phyloP scores from a whole-genome alignment of 2,329 filamentous ascomycete genomes.

The Aspergillus sp. region DNA sequence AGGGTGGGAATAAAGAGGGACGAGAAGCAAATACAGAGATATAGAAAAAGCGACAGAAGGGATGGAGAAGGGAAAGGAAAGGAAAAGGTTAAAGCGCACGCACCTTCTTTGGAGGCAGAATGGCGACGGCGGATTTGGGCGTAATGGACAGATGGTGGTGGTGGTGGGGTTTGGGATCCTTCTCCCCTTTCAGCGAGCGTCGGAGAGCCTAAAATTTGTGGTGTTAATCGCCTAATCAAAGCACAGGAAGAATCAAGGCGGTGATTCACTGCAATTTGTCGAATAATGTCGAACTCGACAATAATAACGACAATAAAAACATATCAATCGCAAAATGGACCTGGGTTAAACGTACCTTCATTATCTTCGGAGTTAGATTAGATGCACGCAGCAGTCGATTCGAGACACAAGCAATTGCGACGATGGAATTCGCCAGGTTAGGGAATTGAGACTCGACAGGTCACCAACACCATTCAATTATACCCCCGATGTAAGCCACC shows the following conservation, averaged over 20 bases:
- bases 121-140: conserved; percentile 82
- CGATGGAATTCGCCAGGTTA: neutral
- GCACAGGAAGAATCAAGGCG: conserved; percentile 5
- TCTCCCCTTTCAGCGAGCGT: conserved; percentile 87
- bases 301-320: conserved; percentile 5
- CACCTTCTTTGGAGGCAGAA: conserved; percentile 92
- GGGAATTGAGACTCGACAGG: conserved; percentile 1
- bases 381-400: neutral
- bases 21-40: conserved; percentile 8
- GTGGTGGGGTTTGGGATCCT: conserved; percentile 58
- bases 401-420: neutral
- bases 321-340: neutral
- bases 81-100: conserved; percentile 28
- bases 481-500: conserved; percentile 10
- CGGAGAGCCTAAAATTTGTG: conserved; percentile 64
- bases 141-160: conserved; percentile 68
- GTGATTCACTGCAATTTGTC: conserved; percentile 1
- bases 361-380: conserved; percentile 12
- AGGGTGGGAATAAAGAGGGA: conserved; percentile 4
- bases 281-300: conserved; percentile 15
- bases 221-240: conserved; percentile 4
- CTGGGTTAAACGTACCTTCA: conserved; percentile 21
- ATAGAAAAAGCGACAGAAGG: neutral
- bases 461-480: conserved; percentile 12
- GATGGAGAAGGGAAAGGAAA: conserved; percentile 4